phyloP scores from a whole-genome alignment of 495 filamentous ascomycete genomes.

The Cryomyces minteri region DNA sequence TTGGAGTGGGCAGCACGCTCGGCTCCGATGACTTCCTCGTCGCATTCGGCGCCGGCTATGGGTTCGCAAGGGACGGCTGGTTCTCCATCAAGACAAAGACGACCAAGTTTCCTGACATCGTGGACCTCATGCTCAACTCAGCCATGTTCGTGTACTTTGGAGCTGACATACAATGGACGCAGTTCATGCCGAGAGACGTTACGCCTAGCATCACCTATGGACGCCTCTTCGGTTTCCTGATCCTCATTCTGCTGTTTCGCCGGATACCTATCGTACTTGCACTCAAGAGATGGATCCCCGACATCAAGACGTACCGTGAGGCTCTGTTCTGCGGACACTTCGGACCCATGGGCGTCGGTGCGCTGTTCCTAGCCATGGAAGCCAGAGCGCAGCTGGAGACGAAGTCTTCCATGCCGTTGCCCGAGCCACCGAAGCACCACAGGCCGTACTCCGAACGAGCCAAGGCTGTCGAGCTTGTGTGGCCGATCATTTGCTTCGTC shows the following conservation, averaged over 20 bases:
- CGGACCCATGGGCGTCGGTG: slow-evolving; percentile 33
- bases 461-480: slow-evolving; percentile 22
- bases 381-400: slow-evolving; percentile 27
- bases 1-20: slow-evolving; percentile 27
- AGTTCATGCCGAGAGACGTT: slow-evolving; percentile 16
- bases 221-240: slow-evolving; percentile 21
- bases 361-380: slow-evolving; percentile 32
- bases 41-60: slow-evolving; percentile 30
- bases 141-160: slow-evolving; percentile 32
- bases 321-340: slow-evolving; percentile 34
- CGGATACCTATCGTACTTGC: slow-evolving; percentile 27
- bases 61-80: slow-evolving; percentile 30
- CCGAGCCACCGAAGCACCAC: slow-evolving; percentile 17
- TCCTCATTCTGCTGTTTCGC: slow-evolving; percentile 26
- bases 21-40: slow-evolving; percentile 32
- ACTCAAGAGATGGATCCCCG: slow-evolving; percentile 23
- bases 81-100: slow-evolving; percentile 24
- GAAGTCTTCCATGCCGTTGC: slow-evolving; percentile 16
- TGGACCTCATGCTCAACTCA: slow-evolving; percentile 29
- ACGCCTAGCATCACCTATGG: slow-evolving; percentile 20
- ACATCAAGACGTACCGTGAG: slow-evolving; percentile 26
- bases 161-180: slow-evolving; percentile 27
- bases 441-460: slow-evolving; percentile 9
- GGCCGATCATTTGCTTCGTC: slow-evolving; percentile 30
- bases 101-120: slow-evolving; percentile 22